phyloP scores from a whole-genome alignment of 495 filamentous ascomycete genomes.

The Elaphomyces granulatus region DNA sequence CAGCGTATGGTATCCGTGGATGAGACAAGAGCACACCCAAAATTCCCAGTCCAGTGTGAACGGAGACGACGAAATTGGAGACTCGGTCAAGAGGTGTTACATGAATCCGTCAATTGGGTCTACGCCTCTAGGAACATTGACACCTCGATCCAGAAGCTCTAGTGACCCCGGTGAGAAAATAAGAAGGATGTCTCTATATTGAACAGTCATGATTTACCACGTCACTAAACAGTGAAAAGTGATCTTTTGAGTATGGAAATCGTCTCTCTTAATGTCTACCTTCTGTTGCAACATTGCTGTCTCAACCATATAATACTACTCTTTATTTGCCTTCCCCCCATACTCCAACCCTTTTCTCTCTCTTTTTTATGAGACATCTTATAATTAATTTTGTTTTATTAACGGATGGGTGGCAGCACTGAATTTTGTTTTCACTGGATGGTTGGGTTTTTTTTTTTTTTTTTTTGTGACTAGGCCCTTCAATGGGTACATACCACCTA shows the following conservation, averaged over 20 bases:
- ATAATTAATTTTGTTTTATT: background rate
- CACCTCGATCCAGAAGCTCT: background rate
- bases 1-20: slow-evolving; percentile 32
- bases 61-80: background rate
- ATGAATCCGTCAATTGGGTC: background rate
- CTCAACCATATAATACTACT: background rate
- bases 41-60: slow-evolving; percentile 1
- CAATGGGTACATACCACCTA: too few relatives aligned
- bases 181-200: background rate
- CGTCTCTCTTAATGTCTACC: background rate
- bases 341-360: background rate
- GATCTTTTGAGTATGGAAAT: background rate
- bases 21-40: slow-evolving; percentile 16
- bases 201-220: too few relatives aligned
- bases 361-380: background rate
- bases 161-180: background rate
- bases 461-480: too few relatives aligned
- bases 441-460: slow-evolving; percentile 1
- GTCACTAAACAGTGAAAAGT: too few relatives aligned
- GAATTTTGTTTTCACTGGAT: background rate
- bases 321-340: too few relatives aligned
- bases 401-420: background rate
- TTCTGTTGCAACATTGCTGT: background rate
- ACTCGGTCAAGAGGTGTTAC: background rate
- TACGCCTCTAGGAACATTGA: background rate